Evolutionary conservation across 139 green algal genomes (phyloP), one percentile per base, ranked within the genome.

Genomic region (Asterochloris sp.): DNA sequence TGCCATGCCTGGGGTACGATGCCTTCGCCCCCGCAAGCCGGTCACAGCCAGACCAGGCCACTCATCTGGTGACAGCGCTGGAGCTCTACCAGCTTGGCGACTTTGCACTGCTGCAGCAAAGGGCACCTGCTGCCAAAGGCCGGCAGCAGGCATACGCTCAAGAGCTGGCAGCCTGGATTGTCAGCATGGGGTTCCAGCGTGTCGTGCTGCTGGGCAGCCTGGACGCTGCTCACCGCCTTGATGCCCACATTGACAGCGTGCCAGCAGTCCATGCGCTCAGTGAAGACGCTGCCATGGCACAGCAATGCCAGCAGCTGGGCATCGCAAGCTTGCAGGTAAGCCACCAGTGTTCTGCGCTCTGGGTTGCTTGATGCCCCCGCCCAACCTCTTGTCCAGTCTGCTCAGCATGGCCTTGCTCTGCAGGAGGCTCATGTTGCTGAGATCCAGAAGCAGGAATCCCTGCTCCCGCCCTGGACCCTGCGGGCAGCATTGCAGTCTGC

Each of bases 401-500:
- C 66, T 76, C 26, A 28, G n/a, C n/a, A 76, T 76, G 24, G 23
- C 14, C 1, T 76, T 76, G 23, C 23, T 38, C 69, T 54, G n/a
- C 69, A 38, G 23, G n/a, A 62, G 24, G 2, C 26, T 76, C 69
- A 28, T 54, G 23, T 76, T 76, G 69, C 23, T 73, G 21, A 62
- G 4, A 78, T n/a, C 29, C 16, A 78, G 16, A 28, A 81, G 15
- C 62, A 81, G 62, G 61, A 81, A n/a, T 74, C 26, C 13, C 15
- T 81, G 17, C 62, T 81, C 15, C 77, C 77, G 10, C 77, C 77
- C 12, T 81, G 77, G 77, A 73, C 77, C 12, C 28, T 74, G 29
- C 26, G 73, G 16, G 62, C 73, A 28, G 63, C 62, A 26, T 62
- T 73, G 12, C n/a, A 14, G 10, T 28, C 73, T 21, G 19, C n/a